These are phyloP conservation scores for Torulaspora gathmanii DNA, from an alignment of 805 yeast species.

Conservation along the genomic window DNA sequence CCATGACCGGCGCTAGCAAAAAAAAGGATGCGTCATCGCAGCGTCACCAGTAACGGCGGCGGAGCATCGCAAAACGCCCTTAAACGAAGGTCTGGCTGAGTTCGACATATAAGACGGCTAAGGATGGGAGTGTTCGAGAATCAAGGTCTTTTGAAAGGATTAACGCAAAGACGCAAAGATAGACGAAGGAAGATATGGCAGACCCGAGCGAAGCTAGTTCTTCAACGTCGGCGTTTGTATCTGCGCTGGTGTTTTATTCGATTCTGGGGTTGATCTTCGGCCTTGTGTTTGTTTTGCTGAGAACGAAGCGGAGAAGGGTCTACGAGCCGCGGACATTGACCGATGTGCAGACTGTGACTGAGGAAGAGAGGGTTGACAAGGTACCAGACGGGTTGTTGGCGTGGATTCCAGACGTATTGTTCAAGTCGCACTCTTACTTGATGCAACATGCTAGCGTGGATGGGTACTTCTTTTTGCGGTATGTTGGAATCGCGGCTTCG, in stretches of 20 bases:
- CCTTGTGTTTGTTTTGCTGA: constrained; percentile 52
- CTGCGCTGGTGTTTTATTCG: constrained; percentile 67
- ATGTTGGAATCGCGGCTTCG: constrained; percentile 49
- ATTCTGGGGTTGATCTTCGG: constrained; percentile 54
- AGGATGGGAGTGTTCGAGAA: neutral
- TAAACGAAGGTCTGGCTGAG: neutral
- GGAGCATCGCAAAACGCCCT: constrained; percentile 3
- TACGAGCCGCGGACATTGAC: constrained; percentile 72
- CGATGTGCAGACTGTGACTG: constrained; percentile 35
- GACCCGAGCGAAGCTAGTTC: constrained; percentile 31
- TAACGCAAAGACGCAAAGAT: constrained; percentile 6
- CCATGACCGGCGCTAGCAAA: neutral
- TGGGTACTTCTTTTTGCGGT: constrained; percentile 72
- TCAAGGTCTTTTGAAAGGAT: neutral
- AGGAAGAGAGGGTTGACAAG: constrained; percentile 56
- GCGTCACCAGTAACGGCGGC: neutral
- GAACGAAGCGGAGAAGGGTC: constrained; percentile 62
- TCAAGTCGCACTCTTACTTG: constrained; percentile 55
- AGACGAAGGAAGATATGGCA: constrained; percentile 10
- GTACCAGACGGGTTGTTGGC: constrained; percentile 56
- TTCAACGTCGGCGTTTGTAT: constrained; percentile 74
- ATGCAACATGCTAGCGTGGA: constrained; percentile 70
- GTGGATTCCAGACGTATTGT: constrained; percentile 52
- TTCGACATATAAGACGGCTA: constrained; percentile 1
- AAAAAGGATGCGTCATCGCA: neutral